Conservation (phyloP, 2,329 filamentous ascomycete genomes). For the Coniochaeta pulveracea region DNA sequence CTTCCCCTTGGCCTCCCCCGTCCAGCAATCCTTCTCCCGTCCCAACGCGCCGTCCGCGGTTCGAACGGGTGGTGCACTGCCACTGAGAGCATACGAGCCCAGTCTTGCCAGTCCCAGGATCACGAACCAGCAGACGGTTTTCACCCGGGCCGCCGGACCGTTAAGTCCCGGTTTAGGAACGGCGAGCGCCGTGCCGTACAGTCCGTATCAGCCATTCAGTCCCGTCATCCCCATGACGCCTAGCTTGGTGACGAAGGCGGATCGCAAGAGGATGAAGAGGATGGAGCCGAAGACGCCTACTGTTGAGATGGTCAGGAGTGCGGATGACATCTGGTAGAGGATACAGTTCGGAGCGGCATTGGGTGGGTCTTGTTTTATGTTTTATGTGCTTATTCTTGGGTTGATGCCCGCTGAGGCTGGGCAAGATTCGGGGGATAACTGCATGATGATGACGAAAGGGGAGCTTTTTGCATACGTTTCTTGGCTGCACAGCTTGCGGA, state of each 20-base stretch:
- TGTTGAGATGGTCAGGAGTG: constrained; percentile 47
- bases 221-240: constrained; percentile 68
- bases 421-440: too few relatives aligned
- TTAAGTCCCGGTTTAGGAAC: constrained; percentile 49
- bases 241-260: constrained; percentile 58
- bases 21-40: constrained; percentile 13
- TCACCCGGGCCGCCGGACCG: constrained; percentile 40
- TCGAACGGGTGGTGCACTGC: constrained; percentile 44
- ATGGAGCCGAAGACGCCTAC: constrained; percentile 53
- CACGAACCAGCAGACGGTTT: constrained; percentile 54
- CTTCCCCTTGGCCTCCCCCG: background rate
- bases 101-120: constrained; percentile 37
- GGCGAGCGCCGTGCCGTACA: constrained; percentile 58
- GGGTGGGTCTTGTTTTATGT: too few relatives aligned
- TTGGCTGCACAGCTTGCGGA: too few relatives aligned
- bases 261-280: constrained; percentile 58
- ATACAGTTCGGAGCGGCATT: background rate
- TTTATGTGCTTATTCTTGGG: too few relatives aligned
- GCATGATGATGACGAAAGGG: too few relatives aligned
- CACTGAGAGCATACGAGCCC: constrained; percentile 52
- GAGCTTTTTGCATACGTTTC: too few relatives aligned
- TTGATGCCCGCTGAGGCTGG: too few relatives aligned
- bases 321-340: constrained; percentile 60
- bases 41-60: constrained; percentile 41
- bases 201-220: constrained; percentile 69